Percentiles rank a stretch among this genome's conserved stretches.
Conservation (phyloP, 139 green algal genomes). For the Auxenochlorella protothecoides region DNA sequence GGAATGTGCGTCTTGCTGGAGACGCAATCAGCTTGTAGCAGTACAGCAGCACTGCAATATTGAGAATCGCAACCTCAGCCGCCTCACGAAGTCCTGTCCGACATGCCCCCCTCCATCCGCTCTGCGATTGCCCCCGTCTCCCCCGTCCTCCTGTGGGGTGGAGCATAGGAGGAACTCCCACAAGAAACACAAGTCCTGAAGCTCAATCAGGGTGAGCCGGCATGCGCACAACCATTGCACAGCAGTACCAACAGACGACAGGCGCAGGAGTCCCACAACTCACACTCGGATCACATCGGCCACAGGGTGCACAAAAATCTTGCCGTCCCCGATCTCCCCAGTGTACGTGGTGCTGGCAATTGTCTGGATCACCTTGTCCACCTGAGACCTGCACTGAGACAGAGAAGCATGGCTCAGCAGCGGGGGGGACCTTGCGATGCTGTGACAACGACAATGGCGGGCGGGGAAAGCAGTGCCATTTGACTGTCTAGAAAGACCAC, state of each 20-base stretch:
- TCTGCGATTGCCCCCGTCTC: constrained; percentile 65
- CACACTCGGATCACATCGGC: constrained; percentile 71
- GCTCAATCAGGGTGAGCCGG: background rate
- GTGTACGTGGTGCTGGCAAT: constrained; percentile 56
- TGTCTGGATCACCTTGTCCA: constrained; percentile 54
- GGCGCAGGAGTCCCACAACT: constrained; percentile 4
- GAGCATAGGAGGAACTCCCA: background rate
- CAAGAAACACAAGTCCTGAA: background rate
- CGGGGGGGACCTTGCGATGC: background rate
- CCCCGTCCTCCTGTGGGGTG: constrained; percentile 48
- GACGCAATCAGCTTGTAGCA: no score
- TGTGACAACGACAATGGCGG: background rate
- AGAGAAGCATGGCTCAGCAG: no score
- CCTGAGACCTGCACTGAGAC: constrained; percentile 43
- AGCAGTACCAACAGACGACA: background rate
- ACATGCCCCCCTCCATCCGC: constrained; percentile 40
- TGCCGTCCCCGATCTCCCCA: constrained; percentile 82
- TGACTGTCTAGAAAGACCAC: background rate
- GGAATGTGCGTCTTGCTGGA: no score
- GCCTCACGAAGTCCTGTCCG: no score
- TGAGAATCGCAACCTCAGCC: no score
- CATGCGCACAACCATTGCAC: background rate
- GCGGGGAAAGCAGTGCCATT: background rate
- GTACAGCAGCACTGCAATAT: no score
- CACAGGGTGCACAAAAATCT: constrained; percentile 79